Conservation (phyloP, 2,329 filamentous ascomycete genomes). For the Penicillium sp. region DNA sequence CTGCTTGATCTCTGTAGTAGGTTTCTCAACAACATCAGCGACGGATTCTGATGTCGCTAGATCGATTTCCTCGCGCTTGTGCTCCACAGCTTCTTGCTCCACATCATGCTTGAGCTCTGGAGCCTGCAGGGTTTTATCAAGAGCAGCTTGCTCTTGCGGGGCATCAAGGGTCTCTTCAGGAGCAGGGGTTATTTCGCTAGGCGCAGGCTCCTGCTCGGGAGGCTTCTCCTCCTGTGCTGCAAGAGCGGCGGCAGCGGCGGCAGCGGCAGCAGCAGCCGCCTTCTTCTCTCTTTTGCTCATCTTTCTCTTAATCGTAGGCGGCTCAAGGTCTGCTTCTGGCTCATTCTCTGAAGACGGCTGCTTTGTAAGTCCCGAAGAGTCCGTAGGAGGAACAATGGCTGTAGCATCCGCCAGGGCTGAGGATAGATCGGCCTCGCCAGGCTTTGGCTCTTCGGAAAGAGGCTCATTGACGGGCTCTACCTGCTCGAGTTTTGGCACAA, state of each 20-base stretch:
- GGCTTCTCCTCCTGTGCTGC: conserved; percentile 9
- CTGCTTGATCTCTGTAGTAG: not conserved
- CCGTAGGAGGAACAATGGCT: not conserved
- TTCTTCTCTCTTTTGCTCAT: conserved; percentile 33
- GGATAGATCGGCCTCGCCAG: not conserved
- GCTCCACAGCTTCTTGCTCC: not conserved
- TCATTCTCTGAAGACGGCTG: not conserved
- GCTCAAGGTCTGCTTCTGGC: conserved; percentile 6
- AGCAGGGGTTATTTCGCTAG: not conserved
- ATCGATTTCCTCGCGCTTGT: not conserved
- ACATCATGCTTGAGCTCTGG: not conserved
- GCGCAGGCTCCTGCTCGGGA: conserved; percentile 2
- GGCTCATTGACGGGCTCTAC: not conserved
- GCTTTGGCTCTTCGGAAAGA: not conserved
- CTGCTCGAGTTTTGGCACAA: not conserved
- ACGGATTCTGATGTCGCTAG: not conserved
- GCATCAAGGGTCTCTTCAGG: not conserved
- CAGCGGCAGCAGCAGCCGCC: conserved; percentile 18
- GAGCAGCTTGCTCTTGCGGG: not conserved
- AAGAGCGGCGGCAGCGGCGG: conserved; percentile 10
- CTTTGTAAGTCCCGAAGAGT: not conserved
- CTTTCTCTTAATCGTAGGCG: conserved; percentile 20
- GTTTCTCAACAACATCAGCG: not conserved
- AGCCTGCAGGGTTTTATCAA: not conserved
- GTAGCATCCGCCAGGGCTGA: not conserved